Conservation (phyloP, 2,329 filamentous ascomycete species). For the Epichloe baconii region DNA sequence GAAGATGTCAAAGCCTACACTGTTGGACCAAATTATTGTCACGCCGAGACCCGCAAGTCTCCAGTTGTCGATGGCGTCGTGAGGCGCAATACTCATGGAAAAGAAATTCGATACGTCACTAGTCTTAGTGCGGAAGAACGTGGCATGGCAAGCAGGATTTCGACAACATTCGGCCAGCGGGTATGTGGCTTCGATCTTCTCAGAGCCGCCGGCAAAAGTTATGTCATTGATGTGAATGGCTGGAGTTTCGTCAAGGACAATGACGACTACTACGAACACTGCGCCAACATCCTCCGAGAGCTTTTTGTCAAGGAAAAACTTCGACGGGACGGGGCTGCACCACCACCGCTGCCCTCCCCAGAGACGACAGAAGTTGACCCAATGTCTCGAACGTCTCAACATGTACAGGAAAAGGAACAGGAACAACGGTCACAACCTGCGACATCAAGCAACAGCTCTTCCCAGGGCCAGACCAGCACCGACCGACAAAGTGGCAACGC, state of each 20-base stretch:
- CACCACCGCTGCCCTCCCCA: conserved; percentile 39
- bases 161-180: conserved; percentile 80
- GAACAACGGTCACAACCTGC: conserved; percentile 17
- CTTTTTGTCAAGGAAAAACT: conserved; percentile 76
- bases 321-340: conserved; percentile 46
- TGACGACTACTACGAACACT: conserved; percentile 93
- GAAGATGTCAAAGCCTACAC: conserved; percentile 99
- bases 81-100: conserved; percentile 89
- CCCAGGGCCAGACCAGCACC: conserved; percentile 10
- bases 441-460: conserved; percentile 15
- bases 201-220: conserved; percentile 78
- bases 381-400: conserved; percentile 20
- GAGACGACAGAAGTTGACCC: conserved; percentile 31
- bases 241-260: conserved; percentile 99
- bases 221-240: conserved; percentile 96
- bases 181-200: conserved; percentile 95
- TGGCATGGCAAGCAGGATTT: conserved; percentile 78
- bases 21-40: conserved; percentile 83
- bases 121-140: conserved; percentile 68
- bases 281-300: conserved; percentile 70
- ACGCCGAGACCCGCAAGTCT: conserved; percentile 93
- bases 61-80: conserved; percentile 95
- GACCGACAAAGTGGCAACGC: conserved; percentile 11
- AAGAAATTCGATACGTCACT: conserved; percentile 92
- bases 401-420: conserved; percentile 21